phyloP scores from a whole-genome alignment of 345 rosid genomes.

The Dimocarpus longan region DNA sequence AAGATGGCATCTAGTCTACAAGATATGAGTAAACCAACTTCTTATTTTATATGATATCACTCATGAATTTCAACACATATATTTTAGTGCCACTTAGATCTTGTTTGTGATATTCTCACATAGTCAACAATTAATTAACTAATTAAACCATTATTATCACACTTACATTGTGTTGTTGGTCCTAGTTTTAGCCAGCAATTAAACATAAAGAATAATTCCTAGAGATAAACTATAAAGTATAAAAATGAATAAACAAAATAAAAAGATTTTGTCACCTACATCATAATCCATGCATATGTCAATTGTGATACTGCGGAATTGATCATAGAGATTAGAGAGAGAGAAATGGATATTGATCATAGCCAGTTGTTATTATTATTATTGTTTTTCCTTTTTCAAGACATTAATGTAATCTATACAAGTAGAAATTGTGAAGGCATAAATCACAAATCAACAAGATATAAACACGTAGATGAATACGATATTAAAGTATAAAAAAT shows the following conservation, averaged over 20 bases:
- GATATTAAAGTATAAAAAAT: too few species aligned
- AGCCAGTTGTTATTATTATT: too few species aligned
- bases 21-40: background rate
- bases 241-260: too few species aligned
- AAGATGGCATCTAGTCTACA: background rate
- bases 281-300: background rate
- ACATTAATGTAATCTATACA: too few species aligned
- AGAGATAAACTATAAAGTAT: background rate
- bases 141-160: background rate
- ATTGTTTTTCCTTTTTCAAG: too few species aligned
- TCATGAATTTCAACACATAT: background rate
- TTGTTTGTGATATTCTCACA: background rate
- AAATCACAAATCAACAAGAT: too few species aligned
- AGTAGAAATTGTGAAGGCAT: too few species aligned
- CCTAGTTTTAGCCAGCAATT: slow-evolving; percentile 7
- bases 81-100: background rate
- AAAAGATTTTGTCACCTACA: background rate
- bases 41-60: background rate
- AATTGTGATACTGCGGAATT: background rate
- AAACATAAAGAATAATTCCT: background rate
- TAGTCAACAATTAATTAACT: background rate
- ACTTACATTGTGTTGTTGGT: background rate
- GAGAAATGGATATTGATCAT: too few species aligned
- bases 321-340: too few species aligned
- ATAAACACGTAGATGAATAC: too few species aligned